phyloP scores from a whole-genome alignment of 1,284 basidiomycete species.

The Sanghuangporus weigelae region DNA sequence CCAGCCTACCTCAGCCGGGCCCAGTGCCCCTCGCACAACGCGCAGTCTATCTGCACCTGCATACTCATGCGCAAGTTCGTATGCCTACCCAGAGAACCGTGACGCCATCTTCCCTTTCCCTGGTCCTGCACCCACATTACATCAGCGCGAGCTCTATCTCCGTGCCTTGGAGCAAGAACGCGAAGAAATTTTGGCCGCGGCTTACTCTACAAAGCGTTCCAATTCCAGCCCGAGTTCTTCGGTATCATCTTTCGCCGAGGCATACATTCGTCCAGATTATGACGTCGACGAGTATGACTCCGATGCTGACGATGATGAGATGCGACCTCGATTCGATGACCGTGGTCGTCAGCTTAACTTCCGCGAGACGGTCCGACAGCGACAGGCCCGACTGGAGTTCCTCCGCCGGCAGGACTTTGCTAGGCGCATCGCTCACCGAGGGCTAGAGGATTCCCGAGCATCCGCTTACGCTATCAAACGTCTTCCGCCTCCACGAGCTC shows the following conservation, averaged over 20 bases:
- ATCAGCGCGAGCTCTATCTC: conserved; percentile 13
- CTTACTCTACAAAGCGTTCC: not conserved
- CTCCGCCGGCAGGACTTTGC: conserved; percentile 15
- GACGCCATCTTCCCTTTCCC: conserved; percentile 15
- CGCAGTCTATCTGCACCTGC: not conserved
- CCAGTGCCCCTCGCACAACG: not conserved
- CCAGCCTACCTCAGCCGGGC: not conserved
- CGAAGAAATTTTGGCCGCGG: conserved; percentile 13
- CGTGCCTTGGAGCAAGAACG: conserved; percentile 16
- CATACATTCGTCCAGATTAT: not conserved
- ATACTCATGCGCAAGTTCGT: not conserved
- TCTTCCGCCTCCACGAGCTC: conserved; percentile 2
- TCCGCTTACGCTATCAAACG: conserved; percentile 15
- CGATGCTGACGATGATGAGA: not conserved
- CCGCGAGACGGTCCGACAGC: conserved; percentile 14
- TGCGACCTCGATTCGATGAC: not conserved
- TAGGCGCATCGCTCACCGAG: conserved; percentile 11
- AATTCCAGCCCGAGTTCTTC: not conserved
- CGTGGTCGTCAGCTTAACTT: conserved; percentile 12
- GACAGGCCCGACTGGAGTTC: conserved; percentile 16
- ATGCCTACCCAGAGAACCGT: not conserved
- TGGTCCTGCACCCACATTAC: conserved; percentile 5
- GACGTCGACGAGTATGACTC: not conserved
- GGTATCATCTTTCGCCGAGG: not conserved
- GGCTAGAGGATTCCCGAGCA: conserved; percentile 3